Percentiles rank a stretch among this genome's conserved stretches.
Conservation (phyloP, 345 rosid genomes). For the Ailanthus altissimus region DNA sequence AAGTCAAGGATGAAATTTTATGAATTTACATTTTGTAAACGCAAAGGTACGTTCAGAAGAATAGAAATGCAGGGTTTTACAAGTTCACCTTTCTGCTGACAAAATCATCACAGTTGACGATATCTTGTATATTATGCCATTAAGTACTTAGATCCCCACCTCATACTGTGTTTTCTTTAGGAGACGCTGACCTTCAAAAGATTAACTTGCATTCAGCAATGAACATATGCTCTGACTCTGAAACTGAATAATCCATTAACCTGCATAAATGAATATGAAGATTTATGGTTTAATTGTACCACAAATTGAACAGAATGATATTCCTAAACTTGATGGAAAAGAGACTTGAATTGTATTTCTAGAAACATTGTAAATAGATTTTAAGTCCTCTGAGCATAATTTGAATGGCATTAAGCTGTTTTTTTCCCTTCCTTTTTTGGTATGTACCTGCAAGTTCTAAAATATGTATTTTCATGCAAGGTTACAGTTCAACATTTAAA, state of each 20-base stretch:
- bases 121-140: too few species aligned
- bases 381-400: neutral
- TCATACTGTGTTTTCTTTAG: neutral
- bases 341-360: neutral
- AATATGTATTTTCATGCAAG: neutral
- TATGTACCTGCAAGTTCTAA: neutral
- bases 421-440: too few species aligned
- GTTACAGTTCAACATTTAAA: neutral
- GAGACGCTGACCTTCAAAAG: neutral
- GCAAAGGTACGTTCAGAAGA: neutral
- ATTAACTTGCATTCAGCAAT: neutral
- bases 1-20: too few species aligned
- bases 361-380: neutral
- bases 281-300: neutral
- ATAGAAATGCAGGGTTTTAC: neutral
- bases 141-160: neutral
- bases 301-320: neutral
- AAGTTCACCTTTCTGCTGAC: neutral
- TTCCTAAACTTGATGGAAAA: neutral
- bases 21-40: too few species aligned
- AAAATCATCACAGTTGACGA: too few species aligned
- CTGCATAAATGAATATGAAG: neutral
- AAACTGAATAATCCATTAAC: neutral
- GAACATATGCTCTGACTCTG: neutral
- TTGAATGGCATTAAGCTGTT: neutral